A percentile compares a stretch with the other conserved stretches of the same genome.
These are phyloP conservation scores for Trichaptum fuscoviolaceum DNA, from an alignment of 768 basidiomycete species.

Conservation along the genomic window DNA sequence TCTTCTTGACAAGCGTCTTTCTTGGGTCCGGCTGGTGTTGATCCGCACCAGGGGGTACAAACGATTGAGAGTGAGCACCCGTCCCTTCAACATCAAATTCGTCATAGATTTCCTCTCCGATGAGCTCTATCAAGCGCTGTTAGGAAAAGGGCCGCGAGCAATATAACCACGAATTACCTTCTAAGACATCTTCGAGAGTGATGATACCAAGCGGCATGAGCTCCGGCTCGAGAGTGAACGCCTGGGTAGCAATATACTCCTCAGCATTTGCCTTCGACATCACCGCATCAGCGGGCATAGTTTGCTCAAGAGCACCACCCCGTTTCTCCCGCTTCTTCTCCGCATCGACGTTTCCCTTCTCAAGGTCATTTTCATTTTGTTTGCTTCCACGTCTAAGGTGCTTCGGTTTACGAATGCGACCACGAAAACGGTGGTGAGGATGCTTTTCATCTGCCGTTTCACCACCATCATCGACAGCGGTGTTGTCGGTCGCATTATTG, in stretches of 20 bases:
- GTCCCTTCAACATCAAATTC: slow-evolving; percentile 77
- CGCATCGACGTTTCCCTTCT: slow-evolving; percentile 25
- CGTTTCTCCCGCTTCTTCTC: slow-evolving; percentile 22
- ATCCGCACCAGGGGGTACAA: slow-evolving; percentile 12
- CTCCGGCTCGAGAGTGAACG: slow-evolving; percentile 60
- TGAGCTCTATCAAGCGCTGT: slow-evolving; percentile 53
- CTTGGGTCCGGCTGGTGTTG: not conserved
- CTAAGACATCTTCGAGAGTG: slow-evolving; percentile 88
- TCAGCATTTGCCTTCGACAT: slow-evolving; percentile 68
- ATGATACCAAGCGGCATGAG: slow-evolving; percentile 88
- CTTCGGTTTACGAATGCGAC: not conserved
- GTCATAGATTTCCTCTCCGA: slow-evolving; percentile 90
- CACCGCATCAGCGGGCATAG: slow-evolving; percentile 86
- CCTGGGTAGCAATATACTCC: slow-evolving; percentile 33
- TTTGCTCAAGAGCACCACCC: slow-evolving; percentile 65
- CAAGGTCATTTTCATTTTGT: slow-evolving; percentile 23
- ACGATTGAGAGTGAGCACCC: slow-evolving; percentile 14
- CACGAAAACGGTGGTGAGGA: not conserved
- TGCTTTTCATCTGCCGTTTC: slow-evolving; percentile 3
- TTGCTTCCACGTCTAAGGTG: slow-evolving; percentile 20
- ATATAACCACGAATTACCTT: slow-evolving; percentile 43
- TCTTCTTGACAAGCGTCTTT: slow-evolving; percentile 14
- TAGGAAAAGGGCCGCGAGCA: not conserved
- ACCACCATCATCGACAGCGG: slow-evolving; percentile 23
- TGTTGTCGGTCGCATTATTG: slow-evolving; percentile 19